Conservation (phyloP, 768 basidiomycete genomes). For the Auricularia heimuer region DNA sequence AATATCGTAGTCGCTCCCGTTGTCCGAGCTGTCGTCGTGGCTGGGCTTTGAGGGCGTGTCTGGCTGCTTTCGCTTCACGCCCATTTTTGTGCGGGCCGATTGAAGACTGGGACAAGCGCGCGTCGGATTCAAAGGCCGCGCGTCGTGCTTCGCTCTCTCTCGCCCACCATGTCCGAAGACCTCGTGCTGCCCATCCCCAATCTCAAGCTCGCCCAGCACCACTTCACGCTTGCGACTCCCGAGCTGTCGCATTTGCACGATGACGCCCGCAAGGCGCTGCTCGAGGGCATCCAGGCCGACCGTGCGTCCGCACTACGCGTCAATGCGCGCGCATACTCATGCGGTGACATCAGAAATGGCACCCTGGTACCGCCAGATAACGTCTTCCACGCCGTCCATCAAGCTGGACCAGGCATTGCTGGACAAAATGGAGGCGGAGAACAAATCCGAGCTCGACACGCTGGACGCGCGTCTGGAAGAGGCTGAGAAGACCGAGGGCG, state of each 20-base stretch:
- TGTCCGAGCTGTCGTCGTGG: slow-evolving; percentile 4
- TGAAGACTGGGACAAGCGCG: not conserved
- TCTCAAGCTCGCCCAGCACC: slow-evolving; percentile 66
- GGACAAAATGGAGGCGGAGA: slow-evolving; percentile 52
- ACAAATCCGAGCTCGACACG: slow-evolving; percentile 59
- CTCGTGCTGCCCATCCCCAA: slow-evolving; percentile 80
- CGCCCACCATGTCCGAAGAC: slow-evolving; percentile 65
- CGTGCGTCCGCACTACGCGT: slow-evolving; percentile 36
- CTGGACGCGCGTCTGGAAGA: slow-evolving; percentile 74
- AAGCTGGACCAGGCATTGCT: slow-evolving; percentile 45
- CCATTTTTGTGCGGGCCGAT: not conserved
- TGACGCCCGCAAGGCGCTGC: slow-evolving; percentile 50
- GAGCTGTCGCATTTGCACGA: slow-evolving; percentile 55
- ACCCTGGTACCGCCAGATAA: slow-evolving; percentile 60
- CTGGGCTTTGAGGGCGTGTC: not conserved
- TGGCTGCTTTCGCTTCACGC: not conserved
- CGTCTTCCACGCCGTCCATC: slow-evolving; percentile 27
- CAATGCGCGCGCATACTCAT: slow-evolving; percentile 1
- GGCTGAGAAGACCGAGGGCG: slow-evolving; percentile 84
- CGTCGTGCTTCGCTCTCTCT: slow-evolving; percentile 2
- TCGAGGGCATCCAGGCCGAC: slow-evolving; percentile 71
- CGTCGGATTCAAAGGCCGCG: slow-evolving; percentile 6
- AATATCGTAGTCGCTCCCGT: slow-evolving; percentile 6
- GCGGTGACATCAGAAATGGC: slow-evolving; percentile 59
- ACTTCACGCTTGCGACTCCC: slow-evolving; percentile 61